Conservation (phyloP, 805 yeast genomes). For the Pichia membranifaciens region DNA sequence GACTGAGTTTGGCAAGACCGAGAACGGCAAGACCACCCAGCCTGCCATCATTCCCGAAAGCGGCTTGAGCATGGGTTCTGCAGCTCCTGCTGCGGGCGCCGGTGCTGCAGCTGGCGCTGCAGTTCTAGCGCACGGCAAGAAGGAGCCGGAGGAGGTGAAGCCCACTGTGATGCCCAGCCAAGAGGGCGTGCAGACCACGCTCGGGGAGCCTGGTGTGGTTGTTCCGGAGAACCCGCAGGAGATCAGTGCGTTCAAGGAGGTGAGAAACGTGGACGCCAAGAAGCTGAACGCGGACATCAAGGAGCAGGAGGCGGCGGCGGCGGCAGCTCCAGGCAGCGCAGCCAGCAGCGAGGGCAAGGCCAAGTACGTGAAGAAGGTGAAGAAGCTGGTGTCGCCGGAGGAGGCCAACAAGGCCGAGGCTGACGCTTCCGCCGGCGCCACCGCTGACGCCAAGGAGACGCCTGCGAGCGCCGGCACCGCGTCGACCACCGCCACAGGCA, state of each 20-base stretch:
- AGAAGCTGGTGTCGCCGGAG: conserved; percentile 14
- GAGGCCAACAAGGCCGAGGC: neutral
- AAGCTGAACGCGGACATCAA: conserved; percentile 41
- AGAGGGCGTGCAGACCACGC: conserved; percentile 39
- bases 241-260: conserved; percentile 59
- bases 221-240: conserved; percentile 58
- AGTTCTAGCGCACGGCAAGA: neutral
- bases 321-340: conserved; percentile 17
- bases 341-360: conserved; percentile 3
- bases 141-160: neutral
- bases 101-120: conserved; percentile 9
- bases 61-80: conserved; percentile 10
- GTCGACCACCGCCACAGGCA: too few species aligned
- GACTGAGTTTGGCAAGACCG: conserved; percentile 32
- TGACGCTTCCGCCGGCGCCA: neutral
- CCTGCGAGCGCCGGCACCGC: too few species aligned
- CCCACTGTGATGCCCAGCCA: conserved; percentile 41
- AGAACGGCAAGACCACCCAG: conserved; percentile 25
- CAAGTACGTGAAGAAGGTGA: conserved; percentile 38
- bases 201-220: conserved; percentile 71
- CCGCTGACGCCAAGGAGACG: neutral
- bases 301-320: conserved; percentile 5
- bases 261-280: conserved; percentile 52
- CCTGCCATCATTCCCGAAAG: conserved; percentile 9
- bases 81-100: too few species aligned